These are phyloP conservation scores for Dryadomyces quercivorus DNA, from an alignment of 2,329 filamentous ascomycete species.

Conservation along the genomic window DNA sequence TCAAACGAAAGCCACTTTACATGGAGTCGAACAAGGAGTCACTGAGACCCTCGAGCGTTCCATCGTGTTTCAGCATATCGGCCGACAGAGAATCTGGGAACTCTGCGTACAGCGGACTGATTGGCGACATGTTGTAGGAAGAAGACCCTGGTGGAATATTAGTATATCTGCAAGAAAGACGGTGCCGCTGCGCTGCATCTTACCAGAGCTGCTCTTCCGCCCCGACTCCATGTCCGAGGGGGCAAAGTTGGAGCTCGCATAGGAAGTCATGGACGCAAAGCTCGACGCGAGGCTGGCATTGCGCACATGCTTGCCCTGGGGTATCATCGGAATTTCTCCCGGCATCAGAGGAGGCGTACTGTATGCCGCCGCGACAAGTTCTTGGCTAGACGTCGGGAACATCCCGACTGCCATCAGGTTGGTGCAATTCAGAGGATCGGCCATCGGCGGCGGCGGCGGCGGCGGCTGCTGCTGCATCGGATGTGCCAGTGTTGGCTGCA, in stretches of 20 bases:
- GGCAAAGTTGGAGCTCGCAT: neutral
- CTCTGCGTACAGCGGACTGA: neutral
- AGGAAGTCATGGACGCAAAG: neutral
- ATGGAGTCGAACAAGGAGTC: neutral
- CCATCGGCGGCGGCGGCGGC: no score
- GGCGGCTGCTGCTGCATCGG: neutral
- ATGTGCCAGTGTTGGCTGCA: neutral
- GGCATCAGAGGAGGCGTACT: neutral
- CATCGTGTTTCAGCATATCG: neutral
- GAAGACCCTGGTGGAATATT: neutral
- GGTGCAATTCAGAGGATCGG: no score
- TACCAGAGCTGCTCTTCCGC: neutral
- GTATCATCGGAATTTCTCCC: neutral
- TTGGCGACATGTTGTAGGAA: neutral
- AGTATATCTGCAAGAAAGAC: neutral
- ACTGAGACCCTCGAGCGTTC: neutral
- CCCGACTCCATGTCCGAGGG: neutral
- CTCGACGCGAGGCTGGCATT: neutral
- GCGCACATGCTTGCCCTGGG: neutral
- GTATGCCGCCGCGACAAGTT: neutral
- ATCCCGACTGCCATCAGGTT: no score
- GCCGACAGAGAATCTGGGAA: neutral
- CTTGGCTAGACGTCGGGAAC: no score
- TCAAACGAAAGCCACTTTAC: neutral
- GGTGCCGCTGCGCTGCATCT: neutral